These are phyloP conservation scores for Periglandula ipomoeae DNA, from an alignment of 2,329 filamentous ascomycete species.

Conservation along the genomic window DNA sequence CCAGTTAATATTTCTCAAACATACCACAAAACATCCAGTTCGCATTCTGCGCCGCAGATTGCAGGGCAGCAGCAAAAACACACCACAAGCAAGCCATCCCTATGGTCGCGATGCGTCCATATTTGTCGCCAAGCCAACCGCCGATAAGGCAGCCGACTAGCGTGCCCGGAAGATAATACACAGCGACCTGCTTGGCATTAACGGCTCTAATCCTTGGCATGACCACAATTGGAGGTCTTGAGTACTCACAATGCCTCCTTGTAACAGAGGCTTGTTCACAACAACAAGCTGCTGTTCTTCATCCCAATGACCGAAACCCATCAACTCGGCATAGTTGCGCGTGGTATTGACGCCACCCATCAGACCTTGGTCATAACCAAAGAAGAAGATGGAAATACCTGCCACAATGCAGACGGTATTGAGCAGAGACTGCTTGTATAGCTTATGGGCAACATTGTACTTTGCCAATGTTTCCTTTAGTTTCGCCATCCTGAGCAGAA, in stretches of 20 bases:
- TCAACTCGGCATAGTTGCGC: conserved; percentile 29
- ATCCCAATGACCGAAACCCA: conserved; percentile 40
- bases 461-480: conserved; percentile 6
- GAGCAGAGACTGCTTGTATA: conserved; percentile 47
- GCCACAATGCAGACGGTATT: conserved; percentile 55
- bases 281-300: conserved; percentile 40
- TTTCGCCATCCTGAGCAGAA: conserved; percentile 3
- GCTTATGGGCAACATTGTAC: conserved; percentile 35
- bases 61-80: conserved; percentile 51
- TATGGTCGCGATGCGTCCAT: conserved; percentile 49
- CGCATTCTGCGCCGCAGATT: conserved; percentile 56
- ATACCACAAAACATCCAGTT: conserved; percentile 61
- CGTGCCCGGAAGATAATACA: conserved; percentile 40
- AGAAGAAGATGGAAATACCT: conserved; percentile 37
- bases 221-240: not conserved
- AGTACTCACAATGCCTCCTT: conserved; percentile 36
- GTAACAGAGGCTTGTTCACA: conserved; percentile 42
- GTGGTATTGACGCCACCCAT: conserved; percentile 40
- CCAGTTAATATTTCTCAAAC: no score
- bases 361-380: conserved; percentile 46
- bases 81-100: conserved; percentile 49
- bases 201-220: not conserved
- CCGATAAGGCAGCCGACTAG: conserved; percentile 41
- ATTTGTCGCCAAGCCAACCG: conserved; percentile 39
- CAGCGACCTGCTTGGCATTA: conserved; percentile 19